Evolutionary conservation across 1,284 basidiomycete species (phyloP).

Genomic region (Ustilago loliicola): DNA sequence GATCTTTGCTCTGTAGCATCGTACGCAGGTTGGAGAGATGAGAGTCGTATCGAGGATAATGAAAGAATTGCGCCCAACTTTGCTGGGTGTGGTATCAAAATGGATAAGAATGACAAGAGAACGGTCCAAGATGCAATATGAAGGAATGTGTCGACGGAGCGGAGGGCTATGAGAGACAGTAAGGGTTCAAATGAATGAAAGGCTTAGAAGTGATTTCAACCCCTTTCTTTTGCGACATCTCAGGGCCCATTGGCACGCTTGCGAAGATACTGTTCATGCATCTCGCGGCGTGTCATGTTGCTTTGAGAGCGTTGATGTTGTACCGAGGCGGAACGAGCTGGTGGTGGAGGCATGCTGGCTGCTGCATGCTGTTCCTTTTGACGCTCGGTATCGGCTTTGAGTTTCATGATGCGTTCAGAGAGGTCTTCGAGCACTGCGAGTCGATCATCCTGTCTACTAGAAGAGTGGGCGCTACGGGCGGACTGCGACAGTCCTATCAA

Average conservation of each 20-base stretch:
- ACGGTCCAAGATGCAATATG: neutral
- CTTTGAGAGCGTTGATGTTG: constrained; percentile 16
- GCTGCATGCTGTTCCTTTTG: constrained; percentile 23
- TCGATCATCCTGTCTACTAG: constrained; percentile 21
- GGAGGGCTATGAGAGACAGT: no score
- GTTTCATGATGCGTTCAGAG: constrained; percentile 27
- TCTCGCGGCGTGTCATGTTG: constrained; percentile 29
- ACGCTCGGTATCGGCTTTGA: constrained; percentile 31
- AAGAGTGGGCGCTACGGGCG: no score
- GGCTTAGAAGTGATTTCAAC: no score
- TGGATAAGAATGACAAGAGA: constrained; percentile 1
- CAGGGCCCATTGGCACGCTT: constrained; percentile 16
- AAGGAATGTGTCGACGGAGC: neutral
- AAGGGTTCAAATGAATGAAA: no score
- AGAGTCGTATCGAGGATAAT: no score
- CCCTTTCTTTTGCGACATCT: no score
- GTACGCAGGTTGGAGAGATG: no score
- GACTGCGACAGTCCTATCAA: neutral
- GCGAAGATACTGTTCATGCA: constrained; percentile 40
- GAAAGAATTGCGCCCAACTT: neutral
- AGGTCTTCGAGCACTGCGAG: constrained; percentile 45
- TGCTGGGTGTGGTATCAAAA: constrained; percentile 14
- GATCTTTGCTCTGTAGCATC: no score
- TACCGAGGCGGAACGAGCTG: constrained; percentile 7
- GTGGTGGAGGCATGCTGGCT: constrained; percentile 36